These are phyloP conservation scores for Balamuthia mandrillaris DNA, from an alignment of 208 protist species.

Conservation along the genomic window DNA sequence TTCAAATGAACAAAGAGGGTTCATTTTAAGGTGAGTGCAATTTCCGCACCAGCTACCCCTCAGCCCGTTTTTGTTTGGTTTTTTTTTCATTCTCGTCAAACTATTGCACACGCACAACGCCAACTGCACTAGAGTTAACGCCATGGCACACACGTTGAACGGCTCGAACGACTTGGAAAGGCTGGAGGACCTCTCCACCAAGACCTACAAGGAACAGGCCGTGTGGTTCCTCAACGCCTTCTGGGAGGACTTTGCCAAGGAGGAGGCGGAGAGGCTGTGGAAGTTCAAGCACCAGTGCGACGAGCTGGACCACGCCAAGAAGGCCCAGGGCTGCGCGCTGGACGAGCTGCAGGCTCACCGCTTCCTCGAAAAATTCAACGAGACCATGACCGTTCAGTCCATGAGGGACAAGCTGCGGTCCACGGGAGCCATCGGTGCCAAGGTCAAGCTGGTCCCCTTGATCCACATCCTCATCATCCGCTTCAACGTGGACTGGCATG, in stretches of 20 bases:
- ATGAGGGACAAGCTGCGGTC: slow-evolving; percentile 38
- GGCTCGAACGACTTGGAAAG: background rate
- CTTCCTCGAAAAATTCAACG: slow-evolving; percentile 47
- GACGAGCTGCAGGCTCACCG: slow-evolving; percentile 44
- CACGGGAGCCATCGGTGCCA: background rate
- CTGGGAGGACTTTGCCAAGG: background rate
- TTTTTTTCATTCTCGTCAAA: too few species aligned
- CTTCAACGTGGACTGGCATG: slow-evolving; percentile 14
- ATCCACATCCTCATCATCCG: slow-evolving; percentile 32
- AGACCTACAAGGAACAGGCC: background rate
- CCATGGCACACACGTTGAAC: too few species aligned
- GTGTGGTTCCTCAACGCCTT: slow-evolving; percentile 26
- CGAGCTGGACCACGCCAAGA: slow-evolving; percentile 23
- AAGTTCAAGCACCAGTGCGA: background rate
- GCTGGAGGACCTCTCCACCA: background rate
- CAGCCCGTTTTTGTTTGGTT: too few species aligned
- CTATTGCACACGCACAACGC: too few species aligned
- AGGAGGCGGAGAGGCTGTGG: slow-evolving; percentile 45
- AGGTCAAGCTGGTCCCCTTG: slow-evolving; percentile 33
- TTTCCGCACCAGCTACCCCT: too few species aligned
- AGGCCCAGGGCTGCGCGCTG: slow-evolving; percentile 27
- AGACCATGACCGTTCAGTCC: slow-evolving; percentile 37
- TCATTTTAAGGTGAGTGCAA: too few species aligned
- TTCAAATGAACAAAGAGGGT: too few species aligned
- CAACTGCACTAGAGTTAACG: too few species aligned